Percentiles rank a stretch among this genome's conserved stretches.
phyloP scores from a whole-genome alignment of 805 yeast genomes.

The Zygoascus bituminiphila region DNA sequence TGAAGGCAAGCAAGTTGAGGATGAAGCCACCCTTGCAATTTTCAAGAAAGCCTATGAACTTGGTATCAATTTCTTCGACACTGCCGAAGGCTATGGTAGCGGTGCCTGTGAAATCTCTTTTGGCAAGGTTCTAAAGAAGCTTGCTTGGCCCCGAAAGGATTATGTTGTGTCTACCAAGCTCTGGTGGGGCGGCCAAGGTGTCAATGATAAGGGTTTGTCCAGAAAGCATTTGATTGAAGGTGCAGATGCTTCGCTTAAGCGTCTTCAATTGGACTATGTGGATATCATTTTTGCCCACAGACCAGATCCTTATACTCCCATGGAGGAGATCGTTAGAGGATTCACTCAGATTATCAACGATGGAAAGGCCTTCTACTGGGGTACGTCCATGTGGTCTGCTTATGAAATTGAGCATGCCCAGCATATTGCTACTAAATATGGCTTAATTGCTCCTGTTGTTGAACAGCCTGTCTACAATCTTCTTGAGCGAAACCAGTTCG shows the following conservation, averaged over 20 bases:
- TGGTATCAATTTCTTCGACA: conserved; percentile 27
- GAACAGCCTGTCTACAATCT: conserved; percentile 26
- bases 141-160: conserved; percentile 24
- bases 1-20: conserved; percentile 18
- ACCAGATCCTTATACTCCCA: conserved; percentile 23
- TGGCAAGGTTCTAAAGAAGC: conserved; percentile 22
- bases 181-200: conserved; percentile 23
- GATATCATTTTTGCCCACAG: conserved; percentile 27
- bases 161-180: conserved; percentile 27
- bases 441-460: conserved; percentile 25
- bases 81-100: conserved; percentile 24
- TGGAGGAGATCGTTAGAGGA: conserved; percentile 26
- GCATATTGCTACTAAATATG: conserved; percentile 25
- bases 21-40: conserved; percentile 19
- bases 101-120: conserved; percentile 25
- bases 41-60: conserved; percentile 25
- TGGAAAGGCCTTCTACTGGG: conserved; percentile 28
- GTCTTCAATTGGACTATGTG: conserved; percentile 26
- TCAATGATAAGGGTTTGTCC: conserved; percentile 23
- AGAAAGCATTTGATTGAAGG: conserved; percentile 27
- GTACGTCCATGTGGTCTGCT: conserved; percentile 27
- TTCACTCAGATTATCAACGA: conserved; percentile 24
- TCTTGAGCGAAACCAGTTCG: conserved; percentile 22
- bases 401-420: conserved; percentile 27
- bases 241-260: conserved; percentile 20